A percentile compares a stretch with the other conserved stretches of the same genome.
Conservation (phyloP, 768 basidiomycete species). For the Boletus rubroflammeus region DNA sequence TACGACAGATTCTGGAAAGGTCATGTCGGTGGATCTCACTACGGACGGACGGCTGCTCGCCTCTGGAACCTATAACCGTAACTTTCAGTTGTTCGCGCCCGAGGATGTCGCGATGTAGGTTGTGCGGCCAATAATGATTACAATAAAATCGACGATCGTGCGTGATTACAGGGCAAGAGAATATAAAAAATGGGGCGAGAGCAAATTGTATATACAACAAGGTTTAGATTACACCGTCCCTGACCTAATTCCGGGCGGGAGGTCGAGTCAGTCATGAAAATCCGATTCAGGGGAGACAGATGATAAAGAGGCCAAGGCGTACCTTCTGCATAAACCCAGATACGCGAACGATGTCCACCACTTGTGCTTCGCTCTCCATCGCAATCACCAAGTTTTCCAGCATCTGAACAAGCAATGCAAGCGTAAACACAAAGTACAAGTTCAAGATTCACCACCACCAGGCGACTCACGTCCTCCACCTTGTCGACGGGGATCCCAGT, state of each 20-base stretch:
- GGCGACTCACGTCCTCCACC: conserved; percentile 79
- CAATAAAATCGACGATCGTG: conserved; percentile 22
- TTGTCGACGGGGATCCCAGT: conserved; percentile 83
- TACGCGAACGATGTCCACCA: conserved; percentile 79
- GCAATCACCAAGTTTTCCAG: conserved; percentile 82
- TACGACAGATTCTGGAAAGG: conserved; percentile 94
- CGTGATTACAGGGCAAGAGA: conserved; percentile 34
- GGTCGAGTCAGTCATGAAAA: conserved; percentile 22
- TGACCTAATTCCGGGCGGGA: conserved; percentile 28
- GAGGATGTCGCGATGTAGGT: conserved; percentile 49
- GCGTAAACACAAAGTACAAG: conserved; percentile 25
- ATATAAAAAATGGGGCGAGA: conserved; percentile 9
- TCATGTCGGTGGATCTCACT: conserved; percentile 95
- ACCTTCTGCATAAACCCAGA: conserved; percentile 93
- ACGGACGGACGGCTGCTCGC: conserved; percentile 80
- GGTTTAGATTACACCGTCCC: conserved; percentile 41
- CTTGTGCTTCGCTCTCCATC: conserved; percentile 81
- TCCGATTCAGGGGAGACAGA: conserved; percentile 21
- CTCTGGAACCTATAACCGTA: conserved; percentile 89
- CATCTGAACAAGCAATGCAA: conserved; percentile 48
- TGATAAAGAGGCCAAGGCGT: conserved; percentile 14
- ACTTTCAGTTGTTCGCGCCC: conserved; percentile 89
- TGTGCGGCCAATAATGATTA: conserved; percentile 17
- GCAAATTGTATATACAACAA: conserved; percentile 17
- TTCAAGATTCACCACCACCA: conserved; percentile 12